A percentile compares a stretch with the other conserved stretches of the same genome.
These are phyloP conservation scores for Penicillium nucicola DNA, from an alignment of 495 filamentous ascomycete genomes.

Conservation along the genomic window DNA sequence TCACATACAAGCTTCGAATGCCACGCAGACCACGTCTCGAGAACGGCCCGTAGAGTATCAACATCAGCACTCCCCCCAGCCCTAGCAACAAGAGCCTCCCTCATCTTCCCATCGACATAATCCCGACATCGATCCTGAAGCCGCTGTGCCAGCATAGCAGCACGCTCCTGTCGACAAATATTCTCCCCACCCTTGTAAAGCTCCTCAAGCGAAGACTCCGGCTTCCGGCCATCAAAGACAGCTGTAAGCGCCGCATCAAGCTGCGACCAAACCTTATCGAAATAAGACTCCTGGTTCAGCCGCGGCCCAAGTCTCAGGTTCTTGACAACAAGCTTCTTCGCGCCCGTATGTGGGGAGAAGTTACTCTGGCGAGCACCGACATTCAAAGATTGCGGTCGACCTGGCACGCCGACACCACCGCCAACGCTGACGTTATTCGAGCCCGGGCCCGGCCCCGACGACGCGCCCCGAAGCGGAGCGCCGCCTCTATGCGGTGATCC, in stretches of 20 bases:
- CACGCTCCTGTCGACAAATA: constrained; percentile 72
- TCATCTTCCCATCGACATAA: constrained; percentile 57
- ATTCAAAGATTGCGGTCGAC: constrained; percentile 8
- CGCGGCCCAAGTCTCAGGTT: constrained; percentile 65
- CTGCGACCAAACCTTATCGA: constrained; percentile 65
- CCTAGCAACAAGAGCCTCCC: constrained; percentile 48
- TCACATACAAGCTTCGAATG: constrained; percentile 64
- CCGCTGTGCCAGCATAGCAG: constrained; percentile 58
- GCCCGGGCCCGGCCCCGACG: not conserved
- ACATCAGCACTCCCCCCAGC: constrained; percentile 52
- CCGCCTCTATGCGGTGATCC: constrained; percentile 31
- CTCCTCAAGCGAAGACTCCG: constrained; percentile 71
- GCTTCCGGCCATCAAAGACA: constrained; percentile 63
- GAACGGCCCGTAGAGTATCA: constrained; percentile 60
- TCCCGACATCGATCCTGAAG: constrained; percentile 60
- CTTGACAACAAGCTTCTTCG: constrained; percentile 85
- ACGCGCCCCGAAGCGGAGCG: constrained; percentile 23
- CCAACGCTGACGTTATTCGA: no score
- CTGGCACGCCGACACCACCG: no score
- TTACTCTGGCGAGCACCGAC: constrained; percentile 30
- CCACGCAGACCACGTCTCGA: constrained; percentile 76
- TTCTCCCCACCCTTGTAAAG: constrained; percentile 90
- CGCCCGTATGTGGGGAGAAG: constrained; percentile 50
- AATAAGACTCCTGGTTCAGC: constrained; percentile 65
- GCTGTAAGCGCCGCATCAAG: constrained; percentile 67